These are phyloP conservation scores for Cyclocybe aegerita DNA, from an alignment of 768 basidiomycete species.

Conservation along the genomic window DNA sequence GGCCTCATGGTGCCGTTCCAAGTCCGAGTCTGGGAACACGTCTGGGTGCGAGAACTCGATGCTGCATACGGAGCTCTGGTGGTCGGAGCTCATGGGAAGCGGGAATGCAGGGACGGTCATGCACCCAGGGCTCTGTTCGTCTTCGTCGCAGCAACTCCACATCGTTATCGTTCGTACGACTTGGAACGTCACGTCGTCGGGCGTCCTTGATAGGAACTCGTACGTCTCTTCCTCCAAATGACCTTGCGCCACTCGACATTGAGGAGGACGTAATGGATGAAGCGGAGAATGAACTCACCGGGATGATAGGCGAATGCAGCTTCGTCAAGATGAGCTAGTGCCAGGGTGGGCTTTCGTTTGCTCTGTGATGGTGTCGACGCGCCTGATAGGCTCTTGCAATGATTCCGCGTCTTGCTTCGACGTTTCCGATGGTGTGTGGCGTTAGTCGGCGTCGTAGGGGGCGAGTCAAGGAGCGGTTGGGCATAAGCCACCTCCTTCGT, in stretches of 20 bases:
- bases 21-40: slow-evolving; percentile 19
- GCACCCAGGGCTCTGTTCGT: slow-evolving; percentile 38
- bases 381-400: slow-evolving; percentile 11
- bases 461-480: slow-evolving; percentile 11
- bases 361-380: no score
- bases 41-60: slow-evolving; percentile 8
- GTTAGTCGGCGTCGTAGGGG: slow-evolving; percentile 14
- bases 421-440: slow-evolving; percentile 7
- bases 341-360: no score
- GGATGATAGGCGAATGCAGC: slow-evolving; percentile 34
- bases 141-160: slow-evolving; percentile 51
- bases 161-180: slow-evolving; percentile 36
- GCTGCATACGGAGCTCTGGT: neutral
- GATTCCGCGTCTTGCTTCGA: slow-evolving; percentile 11
- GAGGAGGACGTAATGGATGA: neutral
- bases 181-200: slow-evolving; percentile 29
- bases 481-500: slow-evolving; percentile 31
- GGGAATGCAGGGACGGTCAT: slow-evolving; percentile 17
- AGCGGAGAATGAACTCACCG: slow-evolving; percentile 24
- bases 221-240: slow-evolving; percentile 36
- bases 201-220: slow-evolving; percentile 38
- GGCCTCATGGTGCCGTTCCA: slow-evolving; percentile 12
- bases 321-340: no score
- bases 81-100: slow-evolving; percentile 1
- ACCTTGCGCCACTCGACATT: slow-evolving; percentile 23